Evolutionary conservation across 139 green algal genomes (phyloP).

Genomic region (Tetradesmus obliquus): DNA sequence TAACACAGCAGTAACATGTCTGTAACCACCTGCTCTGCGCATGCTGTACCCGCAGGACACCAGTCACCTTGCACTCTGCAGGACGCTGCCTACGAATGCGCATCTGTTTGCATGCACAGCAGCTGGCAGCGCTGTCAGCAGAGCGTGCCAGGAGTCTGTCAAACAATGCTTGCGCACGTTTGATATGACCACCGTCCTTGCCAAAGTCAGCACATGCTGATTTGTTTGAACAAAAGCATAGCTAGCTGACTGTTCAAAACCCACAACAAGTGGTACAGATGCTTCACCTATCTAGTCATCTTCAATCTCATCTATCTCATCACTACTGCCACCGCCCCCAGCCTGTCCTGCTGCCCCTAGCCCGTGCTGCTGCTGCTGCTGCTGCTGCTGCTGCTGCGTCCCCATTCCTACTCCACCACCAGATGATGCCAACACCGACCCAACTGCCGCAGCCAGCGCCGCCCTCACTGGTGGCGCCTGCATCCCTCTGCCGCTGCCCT

Average conservation of each 20-base stretch:
- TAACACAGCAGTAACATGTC: background rate
- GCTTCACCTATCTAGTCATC: background rate
- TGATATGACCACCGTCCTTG: no score
- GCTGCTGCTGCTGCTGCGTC: background rate
- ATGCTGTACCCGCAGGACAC: no score
- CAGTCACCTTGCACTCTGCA: no score
- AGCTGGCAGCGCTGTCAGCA: no score
- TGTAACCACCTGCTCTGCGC: background rate
- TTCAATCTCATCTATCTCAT: slow-evolving; percentile 29
- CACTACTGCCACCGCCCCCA: background rate
- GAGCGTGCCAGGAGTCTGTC: no score
- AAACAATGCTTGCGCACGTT: no score
- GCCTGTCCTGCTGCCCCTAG: background rate
- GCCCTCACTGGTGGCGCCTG: background rate
- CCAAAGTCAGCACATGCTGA: no score
- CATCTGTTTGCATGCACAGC: no score
- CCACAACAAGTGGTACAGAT: background rate
- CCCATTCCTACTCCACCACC: background rate
- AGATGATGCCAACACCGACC: background rate
- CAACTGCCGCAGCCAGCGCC: slow-evolving; percentile 2
- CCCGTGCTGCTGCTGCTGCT: background rate
- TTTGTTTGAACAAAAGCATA: no score
- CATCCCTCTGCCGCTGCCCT: background rate
- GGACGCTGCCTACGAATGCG: no score
- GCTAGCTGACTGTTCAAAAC: background rate